A percentile compares a stretch with the other conserved stretches of the same genome.
These are phyloP conservation scores for Carpinus fangiana DNA, from an alignment of 306 rosid species.

Conservation along the genomic window DNA sequence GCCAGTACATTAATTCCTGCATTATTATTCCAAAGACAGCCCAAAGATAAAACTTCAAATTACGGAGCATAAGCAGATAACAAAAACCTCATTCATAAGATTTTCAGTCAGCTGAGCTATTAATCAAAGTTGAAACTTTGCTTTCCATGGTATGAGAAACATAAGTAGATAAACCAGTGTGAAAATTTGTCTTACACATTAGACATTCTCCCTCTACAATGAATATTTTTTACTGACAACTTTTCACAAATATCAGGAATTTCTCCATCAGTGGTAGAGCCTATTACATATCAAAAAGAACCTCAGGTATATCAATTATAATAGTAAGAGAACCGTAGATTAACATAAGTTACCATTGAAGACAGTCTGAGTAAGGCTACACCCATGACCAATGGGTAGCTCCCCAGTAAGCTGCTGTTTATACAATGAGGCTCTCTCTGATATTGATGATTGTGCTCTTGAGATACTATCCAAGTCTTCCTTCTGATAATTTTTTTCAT, in stretches of 20 bases:
- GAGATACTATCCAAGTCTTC: constrained; percentile 36
- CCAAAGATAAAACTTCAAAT: background rate
- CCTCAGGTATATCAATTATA: background rate
- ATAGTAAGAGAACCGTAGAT: background rate
- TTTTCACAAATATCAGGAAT: constrained; percentile 3
- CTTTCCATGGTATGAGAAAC: background rate
- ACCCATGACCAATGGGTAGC: constrained; percentile 57
- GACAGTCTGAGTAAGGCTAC: constrained; percentile 78
- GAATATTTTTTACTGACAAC: background rate
- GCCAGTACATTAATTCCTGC: constrained; percentile 82
- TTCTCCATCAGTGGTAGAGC: background rate
- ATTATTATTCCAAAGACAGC: constrained; percentile 18
- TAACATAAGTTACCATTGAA: constrained; percentile 57
- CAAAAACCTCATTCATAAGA: background rate
- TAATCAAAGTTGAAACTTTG: background rate
- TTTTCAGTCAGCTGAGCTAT: background rate
- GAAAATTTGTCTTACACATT: background rate
- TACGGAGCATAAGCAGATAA: background rate
- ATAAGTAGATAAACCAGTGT: background rate
- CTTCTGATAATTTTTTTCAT: constrained; percentile 33
- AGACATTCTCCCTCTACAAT: background rate
- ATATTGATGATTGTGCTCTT: constrained; percentile 49
- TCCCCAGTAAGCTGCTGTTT: constrained; percentile 60
- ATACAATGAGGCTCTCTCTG: constrained; percentile 47
- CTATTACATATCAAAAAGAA: background rate